Evolutionary conservation across 2,329 filamentous ascomycete genomes (phyloP).

Genomic region (Pyrenophora tritici-repentis): DNA sequence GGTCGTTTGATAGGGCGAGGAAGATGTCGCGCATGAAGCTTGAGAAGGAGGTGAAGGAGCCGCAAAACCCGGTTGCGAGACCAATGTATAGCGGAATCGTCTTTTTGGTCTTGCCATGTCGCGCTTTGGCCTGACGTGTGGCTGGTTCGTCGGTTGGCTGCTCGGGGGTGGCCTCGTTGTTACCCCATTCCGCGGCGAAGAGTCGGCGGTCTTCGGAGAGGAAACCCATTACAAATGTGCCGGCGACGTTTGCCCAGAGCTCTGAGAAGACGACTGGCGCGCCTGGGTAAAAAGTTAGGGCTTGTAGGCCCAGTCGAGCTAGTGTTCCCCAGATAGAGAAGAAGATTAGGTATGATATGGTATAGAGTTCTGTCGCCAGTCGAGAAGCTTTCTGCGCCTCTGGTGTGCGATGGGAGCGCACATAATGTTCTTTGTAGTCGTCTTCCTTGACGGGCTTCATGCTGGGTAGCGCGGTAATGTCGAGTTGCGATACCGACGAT

Average conservation of each 20-base stretch:
- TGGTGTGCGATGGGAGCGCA: conserved; percentile 17
- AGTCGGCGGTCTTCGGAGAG: conserved; percentile 77
- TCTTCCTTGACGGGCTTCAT: conserved; percentile 17
- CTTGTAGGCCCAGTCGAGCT: conserved; percentile 78
- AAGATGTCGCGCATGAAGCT: conserved; percentile 82
- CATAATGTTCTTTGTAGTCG: conserved; percentile 15
- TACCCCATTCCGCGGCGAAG: conserved; percentile 71
- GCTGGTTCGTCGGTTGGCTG: conserved; percentile 16
- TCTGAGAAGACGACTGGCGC: conserved; percentile 75
- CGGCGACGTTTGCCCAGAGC: conserved; percentile 86
- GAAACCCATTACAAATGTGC: conserved; percentile 84
- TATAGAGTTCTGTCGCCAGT: conserved; percentile 58
- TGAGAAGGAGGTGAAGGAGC: conserved; percentile 89
- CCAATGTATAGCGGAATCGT: conserved; percentile 87
- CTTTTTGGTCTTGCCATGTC: conserved; percentile 68
- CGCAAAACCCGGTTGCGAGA: conserved; percentile 84
- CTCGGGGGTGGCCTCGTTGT: conserved; percentile 31
- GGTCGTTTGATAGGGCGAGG: conserved; percentile 75
- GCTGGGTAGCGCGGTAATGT: conserved; percentile 38
- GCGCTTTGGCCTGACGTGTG: conserved; percentile 22
- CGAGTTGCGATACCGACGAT: conserved; percentile 22
- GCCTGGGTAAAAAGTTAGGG: conserved; percentile 77
- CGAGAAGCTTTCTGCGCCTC: conserved; percentile 27
- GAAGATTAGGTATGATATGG: conserved; percentile 78
- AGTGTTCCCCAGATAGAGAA: conserved; percentile 86